These are phyloP conservation scores for Nicotiana paniculata DNA, from an alignment of 257 asterid genomes.

Conservation along the genomic window DNA sequence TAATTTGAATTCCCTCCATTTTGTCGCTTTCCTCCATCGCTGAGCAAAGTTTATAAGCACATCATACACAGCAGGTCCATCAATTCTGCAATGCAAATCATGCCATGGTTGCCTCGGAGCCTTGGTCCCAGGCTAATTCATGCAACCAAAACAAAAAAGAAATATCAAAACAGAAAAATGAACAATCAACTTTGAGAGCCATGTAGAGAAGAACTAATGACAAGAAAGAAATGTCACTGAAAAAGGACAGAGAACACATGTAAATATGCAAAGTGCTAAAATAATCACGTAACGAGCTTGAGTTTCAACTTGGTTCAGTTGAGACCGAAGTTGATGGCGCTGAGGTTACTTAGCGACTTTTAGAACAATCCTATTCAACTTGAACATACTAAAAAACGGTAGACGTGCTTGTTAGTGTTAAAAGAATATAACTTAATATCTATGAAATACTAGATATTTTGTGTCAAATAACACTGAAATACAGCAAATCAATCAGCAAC, in stretches of 20 bases:
- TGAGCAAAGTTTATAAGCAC: slow-evolving; percentile 94
- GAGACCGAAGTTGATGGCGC: background rate
- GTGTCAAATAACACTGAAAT: background rate
- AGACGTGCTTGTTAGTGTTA: background rate
- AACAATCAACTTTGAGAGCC: slow-evolving; percentile 4
- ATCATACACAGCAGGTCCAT: slow-evolving; percentile 97
- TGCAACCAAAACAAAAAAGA: background rate
- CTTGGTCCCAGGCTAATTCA: slow-evolving; percentile 55
- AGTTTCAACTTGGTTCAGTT: background rate
- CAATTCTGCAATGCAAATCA: slow-evolving; percentile 86
- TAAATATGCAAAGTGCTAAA: background rate
- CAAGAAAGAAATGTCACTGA: background rate
- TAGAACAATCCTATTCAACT: background rate
- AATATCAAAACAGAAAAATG: background rate
- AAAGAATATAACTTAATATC: background rate
- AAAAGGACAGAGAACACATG: background rate
- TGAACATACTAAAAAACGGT: background rate
- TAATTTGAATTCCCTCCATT: slow-evolving; percentile 75
- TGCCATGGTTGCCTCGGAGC: slow-evolving; percentile 99
- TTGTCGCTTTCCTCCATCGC: slow-evolving; percentile 97
- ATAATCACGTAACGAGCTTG: background rate
- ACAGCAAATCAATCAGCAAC: background rate
- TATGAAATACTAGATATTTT: background rate
- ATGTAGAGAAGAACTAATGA: slow-evolving; percentile 1
- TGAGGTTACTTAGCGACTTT: background rate